Evolutionary conservation across 352 stramenopile genomes (phyloP).

Genomic region (Phytophthora citrophthora): DNA sequence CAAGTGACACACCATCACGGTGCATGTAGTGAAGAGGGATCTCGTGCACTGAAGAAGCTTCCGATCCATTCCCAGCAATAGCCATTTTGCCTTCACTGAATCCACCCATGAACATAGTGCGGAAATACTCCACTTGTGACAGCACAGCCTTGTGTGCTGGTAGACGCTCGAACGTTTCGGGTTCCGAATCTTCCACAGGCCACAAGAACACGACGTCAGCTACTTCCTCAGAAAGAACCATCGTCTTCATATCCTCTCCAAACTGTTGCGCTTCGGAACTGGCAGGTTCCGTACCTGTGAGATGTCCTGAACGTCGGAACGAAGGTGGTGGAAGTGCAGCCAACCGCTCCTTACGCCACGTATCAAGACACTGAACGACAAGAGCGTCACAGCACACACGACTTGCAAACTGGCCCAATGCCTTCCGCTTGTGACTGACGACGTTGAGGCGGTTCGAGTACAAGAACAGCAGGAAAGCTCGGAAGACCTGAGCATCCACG

Average conservation of each 20-base stretch:
- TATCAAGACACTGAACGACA: constrained; percentile 54
- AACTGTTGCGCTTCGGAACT: constrained; percentile 48
- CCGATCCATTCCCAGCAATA: not conserved
- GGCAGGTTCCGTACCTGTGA: constrained; percentile 21
- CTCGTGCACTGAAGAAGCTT: constrained; percentile 38
- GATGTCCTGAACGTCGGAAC: constrained; percentile 17
- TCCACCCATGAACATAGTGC: constrained; percentile 81
- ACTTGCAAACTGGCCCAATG: constrained; percentile 56
- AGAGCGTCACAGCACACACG: constrained; percentile 63
- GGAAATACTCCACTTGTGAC: constrained; percentile 82
- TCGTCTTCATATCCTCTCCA: constrained; percentile 57
- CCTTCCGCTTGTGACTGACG: constrained; percentile 64
- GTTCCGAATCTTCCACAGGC: constrained; percentile 46
- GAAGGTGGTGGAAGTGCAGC: constrained; percentile 20
- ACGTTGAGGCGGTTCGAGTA: constrained; percentile 78
- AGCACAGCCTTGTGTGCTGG: constrained; percentile 78
- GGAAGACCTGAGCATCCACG: constrained; percentile 66
- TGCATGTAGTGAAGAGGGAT: constrained; percentile 79
- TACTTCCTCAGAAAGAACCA: constrained; percentile 50
- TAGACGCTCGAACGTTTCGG: constrained; percentile 40
- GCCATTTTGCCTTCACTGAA: constrained; percentile 69
- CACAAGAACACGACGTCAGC: constrained; percentile 85
- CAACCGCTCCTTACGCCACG: constrained; percentile 54
- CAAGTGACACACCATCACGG: constrained; percentile 68
- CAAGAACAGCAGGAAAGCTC: constrained; percentile 68